A percentile compares a stretch with the other conserved stretches of the same genome.
Conservation (phyloP, 306 rosid genomes). For the Cicer yamashitae region DNA sequence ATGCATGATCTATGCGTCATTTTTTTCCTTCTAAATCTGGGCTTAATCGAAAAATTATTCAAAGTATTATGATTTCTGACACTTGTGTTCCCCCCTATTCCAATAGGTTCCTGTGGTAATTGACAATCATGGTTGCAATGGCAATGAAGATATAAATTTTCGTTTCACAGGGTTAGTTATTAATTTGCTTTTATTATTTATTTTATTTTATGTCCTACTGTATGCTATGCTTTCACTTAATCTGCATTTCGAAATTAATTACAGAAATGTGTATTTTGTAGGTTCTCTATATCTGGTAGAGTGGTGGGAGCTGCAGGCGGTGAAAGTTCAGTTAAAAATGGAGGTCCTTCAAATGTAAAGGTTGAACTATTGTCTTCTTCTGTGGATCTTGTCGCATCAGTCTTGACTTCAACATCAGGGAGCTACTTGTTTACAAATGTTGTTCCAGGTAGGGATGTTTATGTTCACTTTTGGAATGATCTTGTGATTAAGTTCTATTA, state of each 20-base stretch:
- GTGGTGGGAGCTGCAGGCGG: slow-evolving; percentile 93
- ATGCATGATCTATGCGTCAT: not conserved
- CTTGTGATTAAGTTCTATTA: slow-evolving; percentile 19
- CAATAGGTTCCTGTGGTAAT: slow-evolving; percentile 83
- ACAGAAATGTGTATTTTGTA: slow-evolving; percentile 48
- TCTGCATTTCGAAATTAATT: slow-evolving; percentile 38
- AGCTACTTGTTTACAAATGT: slow-evolving; percentile 78
- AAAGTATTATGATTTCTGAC: slow-evolving; percentile 31
- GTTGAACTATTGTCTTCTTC: slow-evolving; percentile 75
- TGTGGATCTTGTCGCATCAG: slow-evolving; percentile 74
- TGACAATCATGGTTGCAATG: slow-evolving; percentile 88
- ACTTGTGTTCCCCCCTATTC: not conserved
- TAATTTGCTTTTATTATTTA: slow-evolving; percentile 29
- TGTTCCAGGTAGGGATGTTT: slow-evolving; percentile 73
- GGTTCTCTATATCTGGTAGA: slow-evolving; percentile 91
- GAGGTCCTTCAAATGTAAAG: slow-evolving; percentile 86
- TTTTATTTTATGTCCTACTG: slow-evolving; percentile 28
- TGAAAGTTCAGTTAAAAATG: slow-evolving; percentile 67
- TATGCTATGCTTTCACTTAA: slow-evolving; percentile 27
- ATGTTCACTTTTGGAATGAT: slow-evolving; percentile 37
- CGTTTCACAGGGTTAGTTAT: slow-evolving; percentile 83
- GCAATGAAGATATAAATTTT: slow-evolving; percentile 90
- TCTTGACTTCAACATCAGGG: slow-evolving; percentile 73
- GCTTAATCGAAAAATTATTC: slow-evolving; percentile 25
- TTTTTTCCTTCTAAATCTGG: slow-evolving; percentile 3